phyloP scores from a whole-genome alignment of 257 asterid species.

The Ophiorrhiza pumila region DNA sequence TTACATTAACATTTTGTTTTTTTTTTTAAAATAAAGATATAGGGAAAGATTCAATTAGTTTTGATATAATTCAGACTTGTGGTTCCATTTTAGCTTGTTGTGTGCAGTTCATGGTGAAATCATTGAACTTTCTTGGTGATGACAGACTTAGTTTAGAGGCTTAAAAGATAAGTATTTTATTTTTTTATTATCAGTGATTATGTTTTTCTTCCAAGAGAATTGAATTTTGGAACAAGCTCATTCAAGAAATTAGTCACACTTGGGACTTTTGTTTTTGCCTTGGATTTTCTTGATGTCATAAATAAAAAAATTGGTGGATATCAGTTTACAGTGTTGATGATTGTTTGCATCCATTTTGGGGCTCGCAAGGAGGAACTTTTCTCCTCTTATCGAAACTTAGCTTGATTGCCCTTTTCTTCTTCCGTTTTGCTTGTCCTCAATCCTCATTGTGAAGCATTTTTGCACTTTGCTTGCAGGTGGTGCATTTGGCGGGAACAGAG shows the following conservation, averaged over 20 bases:
- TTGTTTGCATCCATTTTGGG: not conserved
- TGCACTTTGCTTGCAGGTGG: slow-evolving; percentile 52
- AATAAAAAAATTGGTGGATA: too few relatives aligned
- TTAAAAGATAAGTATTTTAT: not conserved
- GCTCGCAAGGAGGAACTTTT: not conserved
- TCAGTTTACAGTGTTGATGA: not conserved
- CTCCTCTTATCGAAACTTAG: not conserved
- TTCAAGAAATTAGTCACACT: not conserved
- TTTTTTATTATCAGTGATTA: not conserved
- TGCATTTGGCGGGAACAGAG: slow-evolving; percentile 96
- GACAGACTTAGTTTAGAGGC: not conserved
- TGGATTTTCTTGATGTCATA: not conserved
- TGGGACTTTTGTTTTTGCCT: not conserved
- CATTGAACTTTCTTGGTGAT: not conserved
- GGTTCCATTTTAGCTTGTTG: too few relatives aligned
- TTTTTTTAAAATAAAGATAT: too few relatives aligned
- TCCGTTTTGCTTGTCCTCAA: not conserved
- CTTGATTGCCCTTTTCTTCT: not conserved
- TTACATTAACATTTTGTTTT: not conserved
- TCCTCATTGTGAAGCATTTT: not conserved
- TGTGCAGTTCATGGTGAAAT: not conserved
- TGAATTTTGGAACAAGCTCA: not conserved
- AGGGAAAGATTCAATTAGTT: not conserved
- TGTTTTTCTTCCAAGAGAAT: not conserved
- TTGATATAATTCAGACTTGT: not conserved